Evolutionary conservation across 192 early-diverging fungal genomes (phyloP), one percentile per base, ranked within the genome.

Genomic region (Backusella sp.): DNA sequence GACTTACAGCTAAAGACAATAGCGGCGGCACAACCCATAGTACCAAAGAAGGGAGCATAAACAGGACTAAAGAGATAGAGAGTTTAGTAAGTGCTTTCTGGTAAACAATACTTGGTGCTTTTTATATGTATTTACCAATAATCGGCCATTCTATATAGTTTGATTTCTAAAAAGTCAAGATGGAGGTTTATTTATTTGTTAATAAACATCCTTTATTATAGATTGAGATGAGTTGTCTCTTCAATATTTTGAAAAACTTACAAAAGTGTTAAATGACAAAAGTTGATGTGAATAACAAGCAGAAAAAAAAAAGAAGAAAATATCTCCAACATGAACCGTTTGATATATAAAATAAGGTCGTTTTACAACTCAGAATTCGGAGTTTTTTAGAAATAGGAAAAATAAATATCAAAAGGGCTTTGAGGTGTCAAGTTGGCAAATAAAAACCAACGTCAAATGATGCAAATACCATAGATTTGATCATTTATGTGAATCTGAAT

Each of bases 21-120:
- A 68, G 98, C 95, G 37, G 91, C 87, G 21, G 91, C 92, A 80
- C 94, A 95, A 39, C 97, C 97, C 59, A 95, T 91, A 66, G 94
- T 90, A 77, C 96, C 96, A 85, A 99, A 97, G 90, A 99, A 95
- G 52, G 98, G 94, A 70, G 96, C 89, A 84, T 94, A 99, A 44
- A 92, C 91, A 44, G 97, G 97, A 89, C 97, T 77, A 53, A 46
- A 67, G 19, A 49, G 32, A 26, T 35, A 42, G 46, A 42, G 46
- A 19, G 46, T 19, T 19, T 17, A 69, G 14, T 44, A 39, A 11
- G 32, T 36, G 35, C 21, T 44, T 39, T 11, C 11, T 39, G 37
- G 44, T 53, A 21, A 53, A 53, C 4, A 5, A 53, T 3, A 21
- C 1, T 59, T 59, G 23, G 52, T 23, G 8, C 6, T 53, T 23